A percentile compares a stretch with the other conserved stretches of the same genome.
Evolutionary conservation across 2,329 filamentous ascomycete species (phyloP).

Genomic region (Calonectria hongkongensis): DNA sequence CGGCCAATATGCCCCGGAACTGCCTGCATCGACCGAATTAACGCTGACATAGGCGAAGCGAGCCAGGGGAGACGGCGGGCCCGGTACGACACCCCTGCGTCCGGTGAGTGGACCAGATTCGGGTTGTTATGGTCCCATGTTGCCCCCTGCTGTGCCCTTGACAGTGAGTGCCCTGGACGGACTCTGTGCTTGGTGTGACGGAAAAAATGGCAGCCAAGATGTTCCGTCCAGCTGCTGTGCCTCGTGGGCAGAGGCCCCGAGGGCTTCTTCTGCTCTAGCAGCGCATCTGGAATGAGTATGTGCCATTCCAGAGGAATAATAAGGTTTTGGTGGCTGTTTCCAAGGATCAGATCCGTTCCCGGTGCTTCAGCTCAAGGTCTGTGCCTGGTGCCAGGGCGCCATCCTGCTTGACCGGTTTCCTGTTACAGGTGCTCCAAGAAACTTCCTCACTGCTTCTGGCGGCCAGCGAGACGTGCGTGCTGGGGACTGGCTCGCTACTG

Average conservation of each 20-base stretch:
- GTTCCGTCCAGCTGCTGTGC: slow-evolving; percentile 4
- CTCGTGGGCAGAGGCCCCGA: neutral
- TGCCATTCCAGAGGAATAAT: neutral
- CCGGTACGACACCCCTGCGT: slow-evolving; percentile 2
- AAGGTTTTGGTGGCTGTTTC: slow-evolving; percentile 27
- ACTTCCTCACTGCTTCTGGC: slow-evolving; percentile 8
- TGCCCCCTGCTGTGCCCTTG: slow-evolving; percentile 17
- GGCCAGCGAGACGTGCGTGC: neutral
- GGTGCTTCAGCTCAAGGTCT: slow-evolving; percentile 17
- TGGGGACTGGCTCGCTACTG: neutral
- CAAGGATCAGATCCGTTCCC: neutral
- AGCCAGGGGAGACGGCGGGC: slow-evolving; percentile 11
- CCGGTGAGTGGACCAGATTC: slow-evolving; percentile 19
- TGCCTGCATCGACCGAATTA: slow-evolving; percentile 2
- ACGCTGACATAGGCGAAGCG: slow-evolving; percentile 9
- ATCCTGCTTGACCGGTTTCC: slow-evolving; percentile 14
- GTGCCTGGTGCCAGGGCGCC: slow-evolving; percentile 2
- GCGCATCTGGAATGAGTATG: neutral
- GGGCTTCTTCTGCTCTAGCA: neutral
- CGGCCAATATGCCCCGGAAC: slow-evolving; percentile 1
- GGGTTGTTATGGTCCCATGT: slow-evolving; percentile 21
- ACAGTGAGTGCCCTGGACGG: neutral
- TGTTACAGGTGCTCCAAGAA: neutral
- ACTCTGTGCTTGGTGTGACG: neutral
- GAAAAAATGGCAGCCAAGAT: slow-evolving; percentile 7